Conservation (phyloP, 2,329 filamentous ascomycete species). For the Aspergillus luchuensis region DNA sequence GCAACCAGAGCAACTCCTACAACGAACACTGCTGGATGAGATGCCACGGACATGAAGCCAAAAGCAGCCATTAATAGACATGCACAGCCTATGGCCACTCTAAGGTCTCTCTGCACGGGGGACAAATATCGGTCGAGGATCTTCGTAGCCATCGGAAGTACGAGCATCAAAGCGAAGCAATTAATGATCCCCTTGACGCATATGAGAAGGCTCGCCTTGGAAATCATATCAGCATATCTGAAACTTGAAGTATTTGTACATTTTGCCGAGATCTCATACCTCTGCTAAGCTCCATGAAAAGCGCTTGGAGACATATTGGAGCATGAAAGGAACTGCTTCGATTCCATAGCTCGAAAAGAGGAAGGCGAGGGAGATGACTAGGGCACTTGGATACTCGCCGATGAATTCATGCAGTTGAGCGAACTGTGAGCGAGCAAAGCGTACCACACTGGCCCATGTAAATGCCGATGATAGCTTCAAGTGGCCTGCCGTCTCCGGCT, state of each 20-base stretch:
- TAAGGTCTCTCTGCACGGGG: slow-evolving; percentile 9
- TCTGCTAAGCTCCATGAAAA: slow-evolving; percentile 17
- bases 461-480: not conserved
- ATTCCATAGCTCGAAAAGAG: slow-evolving; percentile 9
- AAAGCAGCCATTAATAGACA: slow-evolving; percentile 3
- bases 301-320: slow-evolving; percentile 19
- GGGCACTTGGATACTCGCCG: not conserved
- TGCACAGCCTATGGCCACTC: slow-evolving; percentile 8
- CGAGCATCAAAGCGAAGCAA: slow-evolving; percentile 10
- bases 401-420: slow-evolving; percentile 7
- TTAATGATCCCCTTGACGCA: slow-evolving; percentile 13
- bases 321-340: slow-evolving; percentile 13
- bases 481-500: not conserved
- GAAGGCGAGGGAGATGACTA: slow-evolving; percentile 13
- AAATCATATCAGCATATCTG: not conserved
- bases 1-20: slow-evolving; percentile 10
- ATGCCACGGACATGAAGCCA: slow-evolving; percentile 14
- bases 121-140: slow-evolving; percentile 7
- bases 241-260: too few relatives aligned
- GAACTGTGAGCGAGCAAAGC: slow-evolving; percentile 1
- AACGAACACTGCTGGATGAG: slow-evolving; percentile 8
- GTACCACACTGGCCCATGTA: not conserved
- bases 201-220: slow-evolving; percentile 14
- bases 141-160: slow-evolving; percentile 11
- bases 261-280: slow-evolving; percentile 1